phyloP scores from a whole-genome alignment of 441 rosid genomes.

The Geranium incanum region DNA sequence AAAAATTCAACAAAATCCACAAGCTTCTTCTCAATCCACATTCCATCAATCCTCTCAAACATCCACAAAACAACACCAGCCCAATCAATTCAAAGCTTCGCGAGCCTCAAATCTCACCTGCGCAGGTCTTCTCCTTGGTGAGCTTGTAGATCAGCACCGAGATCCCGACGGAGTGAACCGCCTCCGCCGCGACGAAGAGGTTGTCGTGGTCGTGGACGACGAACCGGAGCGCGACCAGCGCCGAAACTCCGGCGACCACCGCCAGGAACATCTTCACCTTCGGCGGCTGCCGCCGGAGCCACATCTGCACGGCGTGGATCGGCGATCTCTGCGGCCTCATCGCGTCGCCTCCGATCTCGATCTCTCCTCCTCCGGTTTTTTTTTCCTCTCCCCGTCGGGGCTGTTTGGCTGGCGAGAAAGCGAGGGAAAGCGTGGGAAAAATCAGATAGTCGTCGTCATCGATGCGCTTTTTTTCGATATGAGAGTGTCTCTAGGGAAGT shows the following conservation, averaged over 20 bases:
- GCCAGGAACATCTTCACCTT: conserved; percentile 93
- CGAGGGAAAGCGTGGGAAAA: neutral
- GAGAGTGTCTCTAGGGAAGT: neutral
- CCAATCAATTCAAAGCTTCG: neutral
- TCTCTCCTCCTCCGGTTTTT: neutral
- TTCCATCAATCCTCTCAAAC: neutral
- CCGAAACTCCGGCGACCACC: conserved; percentile 83
- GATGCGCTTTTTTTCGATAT: neutral
- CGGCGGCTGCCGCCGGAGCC: conserved; percentile 93
- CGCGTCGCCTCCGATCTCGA: neutral
- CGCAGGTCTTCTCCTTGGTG: conserved; percentile 92
- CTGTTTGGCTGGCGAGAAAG: conserved; percentile 1
- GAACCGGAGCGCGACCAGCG: conserved; percentile 75
- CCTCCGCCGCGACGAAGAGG: conserved; percentile 97
- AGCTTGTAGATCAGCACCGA: conserved; percentile 88
- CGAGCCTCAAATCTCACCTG: conserved; percentile 39
- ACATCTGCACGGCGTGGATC: conserved; percentile 65
- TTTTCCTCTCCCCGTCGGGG: neutral
- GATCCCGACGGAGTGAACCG: conserved; percentile 92
- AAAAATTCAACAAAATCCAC: neutral
- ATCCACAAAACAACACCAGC: neutral
- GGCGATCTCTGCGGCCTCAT: conserved; percentile 58
- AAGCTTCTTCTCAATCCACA: neutral
- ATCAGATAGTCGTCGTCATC: neutral
- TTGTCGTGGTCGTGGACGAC: conserved; percentile 94